A percentile compares a stretch with the other conserved stretches of the same genome.
These are phyloP conservation scores for Termitomyces titanicus DNA, from an alignment of 768 basidiomycete species.

Conservation along the genomic window DNA sequence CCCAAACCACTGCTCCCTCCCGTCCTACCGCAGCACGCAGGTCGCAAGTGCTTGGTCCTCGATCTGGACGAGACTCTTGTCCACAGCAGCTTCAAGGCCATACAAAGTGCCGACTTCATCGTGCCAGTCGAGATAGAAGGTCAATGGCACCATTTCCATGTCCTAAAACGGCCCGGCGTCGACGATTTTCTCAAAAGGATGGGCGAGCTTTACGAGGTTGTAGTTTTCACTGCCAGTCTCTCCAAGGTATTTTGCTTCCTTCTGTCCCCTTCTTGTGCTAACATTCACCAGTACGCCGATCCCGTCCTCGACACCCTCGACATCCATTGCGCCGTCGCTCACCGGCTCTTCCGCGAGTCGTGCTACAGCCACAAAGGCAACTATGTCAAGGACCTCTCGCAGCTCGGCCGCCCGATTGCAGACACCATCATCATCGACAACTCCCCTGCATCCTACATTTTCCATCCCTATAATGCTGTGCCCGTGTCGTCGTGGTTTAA, in stretches of 20 bases:
- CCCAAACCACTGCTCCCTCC: slow-evolving; percentile 86
- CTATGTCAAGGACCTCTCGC: slow-evolving; percentile 99
- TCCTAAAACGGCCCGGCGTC: slow-evolving; percentile 97
- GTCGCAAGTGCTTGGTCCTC: slow-evolving; percentile 95
- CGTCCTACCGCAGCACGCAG: slow-evolving; percentile 71
- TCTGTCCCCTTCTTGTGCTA: not conserved
- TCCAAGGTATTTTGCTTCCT: slow-evolving; percentile 67
- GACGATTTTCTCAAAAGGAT: slow-evolving; percentile 95
- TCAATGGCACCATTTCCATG: slow-evolving; percentile 98
- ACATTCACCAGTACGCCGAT: slow-evolving; percentile 74
- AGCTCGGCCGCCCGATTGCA: slow-evolving; percentile 88
- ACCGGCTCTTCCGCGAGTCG: slow-evolving; percentile 93
- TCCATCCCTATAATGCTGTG: slow-evolving; percentile 98
- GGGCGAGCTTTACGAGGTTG: slow-evolving; percentile 97
- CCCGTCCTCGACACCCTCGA: slow-evolving; percentile 98
- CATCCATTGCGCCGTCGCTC: slow-evolving; percentile 83
- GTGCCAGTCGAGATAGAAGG: slow-evolving; percentile 99
- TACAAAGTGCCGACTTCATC: slow-evolving; percentile 92
- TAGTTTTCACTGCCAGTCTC: slow-evolving; percentile 95
- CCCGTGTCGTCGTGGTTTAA: slow-evolving; percentile 99
- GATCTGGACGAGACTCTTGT: slow-evolving; percentile 98
- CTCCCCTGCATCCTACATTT: slow-evolving; percentile 97
- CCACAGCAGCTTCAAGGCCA: slow-evolving; percentile 98
- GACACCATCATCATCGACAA: slow-evolving; percentile 99
- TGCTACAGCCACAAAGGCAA: slow-evolving; percentile 99